phyloP scores from a whole-genome alignment of 768 basidiomycete species.

The Leccinum disarticulatum region DNA sequence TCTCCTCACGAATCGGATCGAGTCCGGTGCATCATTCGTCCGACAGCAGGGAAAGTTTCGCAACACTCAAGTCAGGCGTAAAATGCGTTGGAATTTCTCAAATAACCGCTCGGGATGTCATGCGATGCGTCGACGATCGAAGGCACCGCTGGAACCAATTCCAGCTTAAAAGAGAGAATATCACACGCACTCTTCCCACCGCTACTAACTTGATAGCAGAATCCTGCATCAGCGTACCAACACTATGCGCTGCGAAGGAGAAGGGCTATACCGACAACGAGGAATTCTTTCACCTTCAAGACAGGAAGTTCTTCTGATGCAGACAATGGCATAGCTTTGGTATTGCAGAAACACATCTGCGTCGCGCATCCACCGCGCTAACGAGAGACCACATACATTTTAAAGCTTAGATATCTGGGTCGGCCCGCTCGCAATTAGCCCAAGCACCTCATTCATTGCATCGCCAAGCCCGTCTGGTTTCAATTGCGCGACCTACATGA shows the following conservation, averaged over 20 bases:
- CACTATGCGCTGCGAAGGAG: not conserved
- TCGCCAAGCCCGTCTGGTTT: slow-evolving; percentile 31
- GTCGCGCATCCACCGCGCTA: not conserved
- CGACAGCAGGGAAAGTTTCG: too few relatives aligned
- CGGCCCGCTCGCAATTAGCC: slow-evolving; percentile 5
- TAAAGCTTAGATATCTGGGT: slow-evolving; percentile 16
- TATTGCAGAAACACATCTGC: not conserved
- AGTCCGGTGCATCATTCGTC: too few relatives aligned
- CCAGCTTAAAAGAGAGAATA: not conserved
- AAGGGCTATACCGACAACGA: not conserved
- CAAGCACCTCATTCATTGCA: slow-evolving; percentile 26
- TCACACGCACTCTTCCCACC: not conserved
- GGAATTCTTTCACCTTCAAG: not conserved
- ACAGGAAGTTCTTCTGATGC: not conserved
- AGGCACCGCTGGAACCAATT: not conserved
- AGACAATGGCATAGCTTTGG: not conserved
- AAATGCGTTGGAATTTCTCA: too few relatives aligned
- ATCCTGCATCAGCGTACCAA: not conserved
- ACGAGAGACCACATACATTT: not conserved
- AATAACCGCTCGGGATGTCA: too few relatives aligned
- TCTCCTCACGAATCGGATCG: too few relatives aligned
- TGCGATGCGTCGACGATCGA: too few relatives aligned
- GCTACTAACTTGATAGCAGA: not conserved
- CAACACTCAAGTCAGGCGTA: not conserved
- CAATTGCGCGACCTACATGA: slow-evolving; percentile 26